Evolutionary conservation across 805 yeast species (phyloP).

Genomic region (Candida nonsorbophila): DNA sequence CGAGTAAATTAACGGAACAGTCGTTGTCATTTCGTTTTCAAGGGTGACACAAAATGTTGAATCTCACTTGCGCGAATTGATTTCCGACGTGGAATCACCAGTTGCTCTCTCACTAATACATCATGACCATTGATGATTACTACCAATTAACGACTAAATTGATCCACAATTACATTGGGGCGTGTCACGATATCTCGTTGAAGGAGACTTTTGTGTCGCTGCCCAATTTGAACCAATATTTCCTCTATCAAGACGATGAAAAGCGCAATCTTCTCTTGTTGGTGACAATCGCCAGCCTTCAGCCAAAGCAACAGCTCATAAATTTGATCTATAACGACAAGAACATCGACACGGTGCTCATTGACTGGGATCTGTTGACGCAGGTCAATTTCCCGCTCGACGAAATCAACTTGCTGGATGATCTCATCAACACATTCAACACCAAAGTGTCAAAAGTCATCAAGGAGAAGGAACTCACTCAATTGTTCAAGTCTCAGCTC

Average conservation of each 20-base stretch:
- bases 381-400: slow-evolving; percentile 17
- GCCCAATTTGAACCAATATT: slow-evolving; percentile 5
- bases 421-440: slow-evolving; percentile 16
- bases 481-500: slow-evolving; percentile 4
- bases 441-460: slow-evolving; percentile 1
- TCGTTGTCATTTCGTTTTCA: slow-evolving; percentile 63
- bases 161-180: slow-evolving; percentile 14
- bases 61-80: no score
- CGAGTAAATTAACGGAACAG: slow-evolving; percentile 89
- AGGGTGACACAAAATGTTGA: background rate
- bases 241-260: slow-evolving; percentile 4
- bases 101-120: no score
- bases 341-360: slow-evolving; percentile 14
- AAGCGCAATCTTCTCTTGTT: slow-evolving; percentile 4
- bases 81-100: no score
- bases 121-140: slow-evolving; percentile 13
- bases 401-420: slow-evolving; percentile 13
- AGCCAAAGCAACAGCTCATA: slow-evolving; percentile 1
- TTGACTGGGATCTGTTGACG: slow-evolving; percentile 17
- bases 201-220: slow-evolving; percentile 3
- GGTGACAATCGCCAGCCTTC: slow-evolving; percentile 1
- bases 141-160: slow-evolving; percentile 17
- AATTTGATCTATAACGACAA: slow-evolving; percentile 6
- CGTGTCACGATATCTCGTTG: slow-evolving; percentile 3
- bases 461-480: slow-evolving; percentile 4